These are phyloP conservation scores for Yamadazyma aaseri DNA, from an alignment of 1,139 yeast genomes.

Conservation along the genomic window DNA sequence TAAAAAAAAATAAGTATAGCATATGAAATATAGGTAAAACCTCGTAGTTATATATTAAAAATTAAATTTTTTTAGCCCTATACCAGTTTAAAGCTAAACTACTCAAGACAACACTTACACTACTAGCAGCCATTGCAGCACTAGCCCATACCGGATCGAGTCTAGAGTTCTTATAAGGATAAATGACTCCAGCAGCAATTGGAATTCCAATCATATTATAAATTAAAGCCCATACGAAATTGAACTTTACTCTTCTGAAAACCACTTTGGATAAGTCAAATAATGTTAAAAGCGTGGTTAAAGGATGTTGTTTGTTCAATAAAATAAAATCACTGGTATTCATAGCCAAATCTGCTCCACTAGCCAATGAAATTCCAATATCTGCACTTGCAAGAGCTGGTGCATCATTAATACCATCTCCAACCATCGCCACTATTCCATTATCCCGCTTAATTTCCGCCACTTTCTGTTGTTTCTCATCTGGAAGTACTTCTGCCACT, in stretches of 20 bases:
- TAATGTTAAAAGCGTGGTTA: slow-evolving; percentile 48
- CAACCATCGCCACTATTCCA: slow-evolving; percentile 56
- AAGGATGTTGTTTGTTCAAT: slow-evolving; percentile 45
- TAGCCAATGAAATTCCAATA: slow-evolving; percentile 57
- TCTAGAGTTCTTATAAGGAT: slow-evolving; percentile 52
- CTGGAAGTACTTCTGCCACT: slow-evolving; percentile 73
- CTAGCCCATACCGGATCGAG: slow-evolving; percentile 65
- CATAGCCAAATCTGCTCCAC: slow-evolving; percentile 60
- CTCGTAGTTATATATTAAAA: no score
- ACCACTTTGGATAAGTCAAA: slow-evolving; percentile 46
- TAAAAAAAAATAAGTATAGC: no score
- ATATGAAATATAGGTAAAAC: no score
- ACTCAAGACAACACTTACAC: slow-evolving; percentile 56
- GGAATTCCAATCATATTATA: slow-evolving; percentile 58
- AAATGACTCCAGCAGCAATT: slow-evolving; percentile 63
- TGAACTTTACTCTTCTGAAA: slow-evolving; percentile 53
- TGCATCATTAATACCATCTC: slow-evolving; percentile 66
- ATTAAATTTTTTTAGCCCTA: slow-evolving; percentile 28
- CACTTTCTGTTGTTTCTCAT: slow-evolving; percentile 63
- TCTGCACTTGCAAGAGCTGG: slow-evolving; percentile 61
- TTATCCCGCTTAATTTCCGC: slow-evolving; percentile 48
- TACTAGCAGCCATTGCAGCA: slow-evolving; percentile 66
- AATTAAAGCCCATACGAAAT: slow-evolving; percentile 50
- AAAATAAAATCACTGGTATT: slow-evolving; percentile 59
- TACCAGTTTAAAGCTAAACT: slow-evolving; percentile 52